These are phyloP conservation scores for Rhizophagus clarus DNA, from an alignment of 192 early-diverging fungal species.

Conservation along the genomic window DNA sequence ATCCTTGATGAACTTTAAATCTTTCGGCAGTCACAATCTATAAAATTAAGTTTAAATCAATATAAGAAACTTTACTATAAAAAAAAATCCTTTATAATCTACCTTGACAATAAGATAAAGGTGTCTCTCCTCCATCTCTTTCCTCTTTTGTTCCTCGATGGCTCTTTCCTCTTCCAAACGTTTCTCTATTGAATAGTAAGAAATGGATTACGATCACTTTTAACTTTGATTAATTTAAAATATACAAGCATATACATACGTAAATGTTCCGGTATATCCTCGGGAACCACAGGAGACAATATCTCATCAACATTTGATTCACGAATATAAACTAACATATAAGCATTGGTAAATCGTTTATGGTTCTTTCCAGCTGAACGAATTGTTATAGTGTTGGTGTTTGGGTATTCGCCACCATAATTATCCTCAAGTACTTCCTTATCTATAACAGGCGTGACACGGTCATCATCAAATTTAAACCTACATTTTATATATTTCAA, in stretches of 20 bases:
- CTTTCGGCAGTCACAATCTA: conserved; percentile 69
- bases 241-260: conserved; percentile 34
- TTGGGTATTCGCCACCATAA: conserved; percentile 79
- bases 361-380: too few relatives aligned
- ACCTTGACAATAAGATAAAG: conserved; percentile 67
- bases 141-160: conserved; percentile 56
- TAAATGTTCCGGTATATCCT: conserved; percentile 86
- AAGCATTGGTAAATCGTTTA: conserved; percentile 72
- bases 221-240: not conserved
- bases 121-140: conserved; percentile 73
- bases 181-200: conserved; percentile 28
- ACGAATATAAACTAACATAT: conserved; percentile 98
- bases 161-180: conserved; percentile 69
- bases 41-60: not conserved
- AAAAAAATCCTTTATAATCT: not conserved
- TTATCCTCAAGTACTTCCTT: conserved; percentile 94
- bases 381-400: conserved; percentile 33
- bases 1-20: conserved; percentile 74
- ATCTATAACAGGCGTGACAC: conserved; percentile 77
- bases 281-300: conserved; percentile 61
- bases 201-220: not conserved
- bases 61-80: not conserved
- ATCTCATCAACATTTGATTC: conserved; percentile 72
- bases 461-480: conserved; percentile 95
- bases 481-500: conserved; percentile 1